A percentile compares a stretch with the other conserved stretches of the same genome.
phyloP scores from a whole-genome alignment of 2,329 filamentous ascomycete genomes.

The Fusarium albosuccineum region DNA sequence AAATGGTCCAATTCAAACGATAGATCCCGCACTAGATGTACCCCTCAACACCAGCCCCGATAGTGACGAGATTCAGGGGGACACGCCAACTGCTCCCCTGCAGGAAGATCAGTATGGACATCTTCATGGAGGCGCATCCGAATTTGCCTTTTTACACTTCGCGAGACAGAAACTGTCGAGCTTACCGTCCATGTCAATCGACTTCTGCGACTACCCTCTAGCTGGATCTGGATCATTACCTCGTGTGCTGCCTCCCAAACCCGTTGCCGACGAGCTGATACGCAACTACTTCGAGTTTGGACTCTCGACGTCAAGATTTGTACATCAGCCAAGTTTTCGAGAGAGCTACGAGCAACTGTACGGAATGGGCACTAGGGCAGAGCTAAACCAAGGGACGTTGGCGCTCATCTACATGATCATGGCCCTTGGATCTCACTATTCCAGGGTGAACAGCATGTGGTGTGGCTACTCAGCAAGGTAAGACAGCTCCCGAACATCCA shows the following conservation, averaged over 20 bases:
- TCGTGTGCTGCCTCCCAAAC: neutral
- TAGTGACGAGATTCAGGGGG: neutral
- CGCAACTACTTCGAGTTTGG: neutral
- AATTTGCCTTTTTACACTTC: neutral
- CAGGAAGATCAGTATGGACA: neutral
- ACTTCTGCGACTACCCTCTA: neutral
- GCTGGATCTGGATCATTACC: neutral
- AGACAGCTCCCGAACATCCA: rapidly evolving
- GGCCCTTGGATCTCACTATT: neutral
- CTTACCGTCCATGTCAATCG: neutral
- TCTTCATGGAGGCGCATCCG: neutral
- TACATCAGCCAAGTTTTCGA: neutral
- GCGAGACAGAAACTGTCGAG: neutral
- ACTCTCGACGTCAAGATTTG: neutral
- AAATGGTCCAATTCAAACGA: neutral
- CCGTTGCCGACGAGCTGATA: neutral
- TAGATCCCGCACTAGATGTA: neutral
- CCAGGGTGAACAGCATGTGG: neutral
- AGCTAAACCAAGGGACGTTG: neutral
- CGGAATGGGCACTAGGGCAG: neutral
- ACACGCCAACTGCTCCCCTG: neutral
- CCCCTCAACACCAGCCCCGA: neutral
- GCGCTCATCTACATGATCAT: neutral
- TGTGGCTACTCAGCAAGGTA: neutral
- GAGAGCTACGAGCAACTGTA: neutral